phyloP scores from a whole-genome alignment of 106 monocot species.

The Chionographis japonica region DNA sequence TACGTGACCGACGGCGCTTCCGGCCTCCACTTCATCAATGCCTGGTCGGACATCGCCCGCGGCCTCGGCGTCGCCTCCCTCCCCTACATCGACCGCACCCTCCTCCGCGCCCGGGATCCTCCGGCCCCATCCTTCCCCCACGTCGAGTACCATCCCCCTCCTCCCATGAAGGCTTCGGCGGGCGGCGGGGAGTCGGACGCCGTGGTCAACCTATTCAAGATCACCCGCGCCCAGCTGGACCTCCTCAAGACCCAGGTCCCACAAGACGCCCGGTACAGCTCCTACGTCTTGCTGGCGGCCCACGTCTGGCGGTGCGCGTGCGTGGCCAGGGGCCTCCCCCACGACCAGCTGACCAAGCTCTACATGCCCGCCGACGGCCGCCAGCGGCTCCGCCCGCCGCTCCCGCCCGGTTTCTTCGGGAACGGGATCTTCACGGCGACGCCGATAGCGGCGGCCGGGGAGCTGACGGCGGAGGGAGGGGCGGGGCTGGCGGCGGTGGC shows the following conservation, averaged over 20 bases:
- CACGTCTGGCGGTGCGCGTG: constrained; percentile 39
- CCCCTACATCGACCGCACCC: constrained; percentile 36
- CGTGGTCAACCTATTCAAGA: constrained; percentile 5
- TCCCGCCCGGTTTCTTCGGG: constrained; percentile 28
- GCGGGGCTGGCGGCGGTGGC: constrained; percentile 12
- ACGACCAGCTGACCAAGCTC: constrained; percentile 9
- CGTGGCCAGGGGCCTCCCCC: constrained; percentile 27
- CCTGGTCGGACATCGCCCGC: constrained; percentile 31
- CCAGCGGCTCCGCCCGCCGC: constrained; percentile 17
- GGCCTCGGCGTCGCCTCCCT: constrained; percentile 9
- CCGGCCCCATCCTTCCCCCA: constrained; percentile 22
- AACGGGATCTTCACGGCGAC: constrained; percentile 23
- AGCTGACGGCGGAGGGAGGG: constrained; percentile 2
- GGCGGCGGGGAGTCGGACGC: background rate
- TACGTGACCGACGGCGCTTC: constrained; percentile 19
- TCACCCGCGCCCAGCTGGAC: constrained; percentile 17
- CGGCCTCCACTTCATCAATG: constrained; percentile 27
- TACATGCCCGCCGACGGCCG: constrained; percentile 20
- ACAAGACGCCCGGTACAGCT: background rate
- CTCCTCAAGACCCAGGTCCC: constrained; percentile 12
- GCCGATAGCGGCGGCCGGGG: constrained; percentile 8
- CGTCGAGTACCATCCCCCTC: constrained; percentile 16
- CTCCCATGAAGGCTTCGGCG: background rate
- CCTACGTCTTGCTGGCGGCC: constrained; percentile 12
- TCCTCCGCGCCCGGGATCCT: constrained; percentile 33